These are phyloP conservation scores for Dendrobium chrysotoxum DNA, from an alignment of 106 monocot species.

Conservation along the genomic window DNA sequence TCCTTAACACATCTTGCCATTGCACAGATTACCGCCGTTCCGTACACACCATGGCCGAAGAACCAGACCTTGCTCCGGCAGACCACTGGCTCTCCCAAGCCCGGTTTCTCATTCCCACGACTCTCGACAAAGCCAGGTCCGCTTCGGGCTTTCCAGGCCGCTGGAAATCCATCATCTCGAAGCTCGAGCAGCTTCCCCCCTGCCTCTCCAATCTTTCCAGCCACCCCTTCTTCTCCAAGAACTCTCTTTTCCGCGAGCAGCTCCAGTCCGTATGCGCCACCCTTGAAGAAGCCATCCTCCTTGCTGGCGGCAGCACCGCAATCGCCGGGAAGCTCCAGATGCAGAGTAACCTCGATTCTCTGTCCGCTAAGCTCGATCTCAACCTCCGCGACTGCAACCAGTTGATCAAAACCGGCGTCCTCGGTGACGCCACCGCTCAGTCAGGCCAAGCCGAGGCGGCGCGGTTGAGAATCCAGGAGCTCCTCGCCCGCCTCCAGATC, in stretches of 20 bases:
- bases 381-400: constrained; percentile 45
- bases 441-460: neutral
- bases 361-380: constrained; percentile 44
- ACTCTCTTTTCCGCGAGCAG: constrained; percentile 49
- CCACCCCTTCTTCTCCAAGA: constrained; percentile 62
- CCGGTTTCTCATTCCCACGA: constrained; percentile 31
- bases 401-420: constrained; percentile 51
- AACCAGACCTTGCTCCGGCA: constrained; percentile 12
- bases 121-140: constrained; percentile 24
- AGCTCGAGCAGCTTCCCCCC: constrained; percentile 40
- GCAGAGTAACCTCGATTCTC: constrained; percentile 58
- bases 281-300: constrained; percentile 29
- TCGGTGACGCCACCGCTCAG: constrained; percentile 16
- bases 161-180: constrained; percentile 46
- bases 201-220: constrained; percentile 67
- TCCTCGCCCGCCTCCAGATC: constrained; percentile 77
- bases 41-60: constrained; percentile 13
- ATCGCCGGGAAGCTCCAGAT: constrained; percentile 46
- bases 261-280: constrained; percentile 35
- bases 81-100: constrained; percentile 27
- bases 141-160: constrained; percentile 30
- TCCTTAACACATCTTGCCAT: neutral
- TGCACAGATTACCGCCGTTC: neutral
- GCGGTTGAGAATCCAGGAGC: constrained; percentile 21
- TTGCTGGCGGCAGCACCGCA: constrained; percentile 21